A percentile compares a stretch with the other conserved stretches of the same genome.
Evolutionary conservation across 257 asterid genomes (phyloP).

Genomic region (Plantago ovata): DNA sequence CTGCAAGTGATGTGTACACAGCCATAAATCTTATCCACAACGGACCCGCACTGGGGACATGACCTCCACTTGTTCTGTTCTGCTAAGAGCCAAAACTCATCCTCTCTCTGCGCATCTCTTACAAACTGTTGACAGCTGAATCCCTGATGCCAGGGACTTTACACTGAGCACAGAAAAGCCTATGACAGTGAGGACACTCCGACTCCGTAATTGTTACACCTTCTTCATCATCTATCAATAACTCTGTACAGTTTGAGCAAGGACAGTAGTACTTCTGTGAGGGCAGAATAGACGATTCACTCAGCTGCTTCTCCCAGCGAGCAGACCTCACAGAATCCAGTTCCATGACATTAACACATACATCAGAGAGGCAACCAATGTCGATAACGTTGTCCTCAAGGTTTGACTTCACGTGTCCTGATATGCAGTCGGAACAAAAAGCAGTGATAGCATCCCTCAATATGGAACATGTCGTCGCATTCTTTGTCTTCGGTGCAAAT

Average conservation of each 20-base stretch:
- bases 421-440: slow-evolving; percentile 28
- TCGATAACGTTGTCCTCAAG: slow-evolving; percentile 23
- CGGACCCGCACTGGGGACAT: slow-evolving; percentile 40
- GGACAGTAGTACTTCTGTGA: slow-evolving; percentile 49
- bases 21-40: slow-evolving; percentile 48
- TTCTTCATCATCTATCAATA: slow-evolving; percentile 33
- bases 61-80: slow-evolving; percentile 39
- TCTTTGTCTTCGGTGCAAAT: slow-evolving; percentile 35
- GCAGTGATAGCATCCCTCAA: slow-evolving; percentile 24
- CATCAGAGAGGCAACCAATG: slow-evolving; percentile 42
- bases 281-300: slow-evolving; percentile 30
- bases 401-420: slow-evolving; percentile 32
- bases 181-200: slow-evolving; percentile 43
- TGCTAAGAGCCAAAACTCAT: slow-evolving; percentile 37
- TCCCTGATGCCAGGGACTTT: slow-evolving; percentile 50
- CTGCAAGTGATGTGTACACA: slow-evolving; percentile 64
- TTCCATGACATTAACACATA: slow-evolving; percentile 28
- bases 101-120: slow-evolving; percentile 16
- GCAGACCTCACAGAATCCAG: slow-evolving; percentile 13
- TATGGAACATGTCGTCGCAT: slow-evolving; percentile 14
- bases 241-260: slow-evolving; percentile 32
- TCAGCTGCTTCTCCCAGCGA: slow-evolving; percentile 43
- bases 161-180: slow-evolving; percentile 50
- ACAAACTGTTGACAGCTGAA: slow-evolving; percentile 35
- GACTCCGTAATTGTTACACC: slow-evolving; percentile 20